Evolutionary conservation across 495 filamentous ascomycete genomes (phyloP).

Genomic region (Cercophora sp.): DNA sequence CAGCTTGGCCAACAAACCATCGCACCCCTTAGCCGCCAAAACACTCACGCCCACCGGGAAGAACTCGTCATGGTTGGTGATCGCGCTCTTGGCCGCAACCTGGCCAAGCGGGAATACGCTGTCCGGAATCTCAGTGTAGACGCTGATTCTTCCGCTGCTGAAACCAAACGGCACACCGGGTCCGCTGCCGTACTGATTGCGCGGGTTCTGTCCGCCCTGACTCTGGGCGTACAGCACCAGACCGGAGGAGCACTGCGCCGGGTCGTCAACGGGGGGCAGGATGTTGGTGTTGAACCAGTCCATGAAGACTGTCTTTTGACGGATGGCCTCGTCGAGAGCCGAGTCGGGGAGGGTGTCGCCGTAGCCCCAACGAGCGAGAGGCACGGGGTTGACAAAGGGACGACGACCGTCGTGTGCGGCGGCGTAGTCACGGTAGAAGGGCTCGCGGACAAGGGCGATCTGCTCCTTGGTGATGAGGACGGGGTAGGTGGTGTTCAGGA

Average conservation of each 20-base stretch:
- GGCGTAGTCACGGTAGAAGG: conserved; percentile 53
- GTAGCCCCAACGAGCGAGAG: conserved; percentile 53
- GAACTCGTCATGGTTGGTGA: conserved; percentile 51
- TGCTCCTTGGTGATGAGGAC: conserved; percentile 51
- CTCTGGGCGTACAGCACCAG: conserved; percentile 34
- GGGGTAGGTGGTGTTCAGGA: conserved; percentile 48
- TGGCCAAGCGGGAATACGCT: conserved; percentile 57
- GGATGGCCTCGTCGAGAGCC: conserved; percentile 33
- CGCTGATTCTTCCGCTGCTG: conserved; percentile 37
- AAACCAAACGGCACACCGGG: conserved; percentile 44
- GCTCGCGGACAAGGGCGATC: conserved; percentile 41
- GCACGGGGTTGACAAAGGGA: conserved; percentile 54
- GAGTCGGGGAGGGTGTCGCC: conserved; percentile 41
- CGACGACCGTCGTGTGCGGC: conserved; percentile 40
- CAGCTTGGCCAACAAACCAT: conserved; percentile 54
- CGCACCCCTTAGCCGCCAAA: conserved; percentile 58
- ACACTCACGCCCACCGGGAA: conserved; percentile 58
- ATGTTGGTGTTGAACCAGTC: conserved; percentile 50
- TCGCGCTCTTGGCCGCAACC: conserved; percentile 46
- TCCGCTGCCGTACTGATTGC: conserved; percentile 31
- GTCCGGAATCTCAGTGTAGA: conserved; percentile 52
- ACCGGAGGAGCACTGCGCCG: conserved; percentile 29
- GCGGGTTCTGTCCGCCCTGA: conserved; percentile 18
- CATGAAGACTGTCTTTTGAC: conserved; percentile 50
- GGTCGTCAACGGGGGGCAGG: conserved; percentile 33